These are phyloP conservation scores for Pseudonectria foliicola DNA, from an alignment of 2,329 filamentous ascomycete species.

Conservation along the genomic window DNA sequence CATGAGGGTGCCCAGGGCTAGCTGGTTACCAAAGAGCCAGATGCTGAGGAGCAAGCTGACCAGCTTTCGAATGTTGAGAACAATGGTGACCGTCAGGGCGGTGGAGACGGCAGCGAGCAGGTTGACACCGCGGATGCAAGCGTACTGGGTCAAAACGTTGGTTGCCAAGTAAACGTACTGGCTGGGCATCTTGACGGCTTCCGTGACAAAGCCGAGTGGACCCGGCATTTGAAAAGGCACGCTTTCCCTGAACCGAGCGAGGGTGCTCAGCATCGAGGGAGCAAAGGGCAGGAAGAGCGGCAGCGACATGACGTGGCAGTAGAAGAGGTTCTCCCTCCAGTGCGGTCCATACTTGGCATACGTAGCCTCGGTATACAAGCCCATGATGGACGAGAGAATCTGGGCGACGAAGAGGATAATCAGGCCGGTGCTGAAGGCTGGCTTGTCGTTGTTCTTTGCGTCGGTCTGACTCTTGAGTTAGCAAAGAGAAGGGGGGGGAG, in stretches of 20 bases:
- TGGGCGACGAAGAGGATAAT: conserved; percentile 81
- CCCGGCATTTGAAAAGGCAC: conserved; percentile 41
- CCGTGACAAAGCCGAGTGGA: conserved; percentile 9
- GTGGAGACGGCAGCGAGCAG: conserved; percentile 83
- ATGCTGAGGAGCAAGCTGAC: conserved; percentile 88
- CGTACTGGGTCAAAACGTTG: conserved; percentile 85
- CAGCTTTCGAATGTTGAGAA: conserved; percentile 90
- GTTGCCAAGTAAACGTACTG: conserved; percentile 64
- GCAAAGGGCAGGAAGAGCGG: conserved; percentile 69
- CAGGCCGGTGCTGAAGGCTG: conserved; percentile 56
- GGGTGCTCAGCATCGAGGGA: conserved; percentile 58
- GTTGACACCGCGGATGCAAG: conserved; percentile 94
- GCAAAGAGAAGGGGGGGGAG: neutral
- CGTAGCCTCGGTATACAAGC: conserved; percentile 86
- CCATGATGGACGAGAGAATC: conserved; percentile 86
- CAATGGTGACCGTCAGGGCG: conserved; percentile 91
- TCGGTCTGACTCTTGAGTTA: conserved; percentile 10
- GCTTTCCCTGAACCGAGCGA: conserved; percentile 55
- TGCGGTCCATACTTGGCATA: conserved; percentile 80
- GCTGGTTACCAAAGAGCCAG: conserved; percentile 82
- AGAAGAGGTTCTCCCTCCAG: conserved; percentile 96
- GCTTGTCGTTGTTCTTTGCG: conserved; percentile 13
- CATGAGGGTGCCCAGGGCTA: conserved; percentile 68
- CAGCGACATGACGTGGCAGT: conserved; percentile 71
- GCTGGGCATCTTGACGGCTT: conserved; percentile 43